Evolutionary conservation across 805 yeast genomes (phyloP).

Genomic region (Saccharomyces jurei): DNA sequence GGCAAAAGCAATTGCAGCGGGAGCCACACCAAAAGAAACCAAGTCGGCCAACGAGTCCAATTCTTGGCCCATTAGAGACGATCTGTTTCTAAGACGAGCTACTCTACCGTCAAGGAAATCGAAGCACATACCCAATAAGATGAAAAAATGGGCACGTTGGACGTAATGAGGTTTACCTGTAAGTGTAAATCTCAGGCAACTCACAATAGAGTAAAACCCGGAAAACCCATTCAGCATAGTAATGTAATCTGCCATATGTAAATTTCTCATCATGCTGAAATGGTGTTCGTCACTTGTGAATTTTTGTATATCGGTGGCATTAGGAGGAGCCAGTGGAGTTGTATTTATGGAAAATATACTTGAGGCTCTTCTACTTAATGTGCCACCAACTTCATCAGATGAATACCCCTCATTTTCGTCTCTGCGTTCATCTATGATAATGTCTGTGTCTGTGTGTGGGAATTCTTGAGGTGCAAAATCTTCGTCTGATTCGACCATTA

Average conservation of each 20-base stretch:
- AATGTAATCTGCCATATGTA: conserved; percentile 94
- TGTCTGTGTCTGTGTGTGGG: conserved; percentile 3
- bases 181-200: conserved; percentile 72
- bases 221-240: conserved; percentile 90
- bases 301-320: conserved; percentile 64
- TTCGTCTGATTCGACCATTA: neutral
- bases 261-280: conserved; percentile 73
- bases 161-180: conserved; percentile 63
- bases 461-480: neutral
- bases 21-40: conserved; percentile 90
- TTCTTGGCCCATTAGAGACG: conserved; percentile 94
- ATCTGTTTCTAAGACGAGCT: conserved; percentile 86
- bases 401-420: conserved; percentile 13
- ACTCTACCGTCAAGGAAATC: conserved; percentile 97
- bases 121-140: conserved; percentile 84
- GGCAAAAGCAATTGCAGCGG: conserved; percentile 86
- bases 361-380: conserved; percentile 46
- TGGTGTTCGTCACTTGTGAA: conserved; percentile 81
- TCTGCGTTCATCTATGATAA: conserved; percentile 1
- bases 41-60: conserved; percentile 94
- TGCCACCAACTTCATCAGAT: conserved; percentile 19
- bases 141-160: conserved; percentile 83
- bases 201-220: conserved; percentile 84
- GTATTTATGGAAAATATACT: conserved; percentile 45
- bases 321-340: conserved; percentile 64